phyloP scores from a whole-genome alignment of 2,329 filamentous ascomycete genomes.

The Talaromyces rugulosus region DNA sequence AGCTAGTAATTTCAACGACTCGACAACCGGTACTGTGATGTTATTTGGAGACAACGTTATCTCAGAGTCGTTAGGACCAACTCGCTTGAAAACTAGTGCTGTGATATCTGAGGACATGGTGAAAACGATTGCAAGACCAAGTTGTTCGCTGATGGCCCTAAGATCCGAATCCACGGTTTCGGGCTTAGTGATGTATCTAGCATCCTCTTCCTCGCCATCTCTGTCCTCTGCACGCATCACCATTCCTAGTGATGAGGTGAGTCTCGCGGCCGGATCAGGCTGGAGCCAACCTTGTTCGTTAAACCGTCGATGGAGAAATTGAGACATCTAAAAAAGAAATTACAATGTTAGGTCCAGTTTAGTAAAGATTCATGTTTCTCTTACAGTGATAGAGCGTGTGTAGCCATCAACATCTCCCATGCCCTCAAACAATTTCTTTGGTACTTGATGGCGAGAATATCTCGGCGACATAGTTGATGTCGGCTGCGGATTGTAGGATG shows the following conservation, averaged over 20 bases:
- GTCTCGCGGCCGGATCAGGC: constrained; percentile 8
- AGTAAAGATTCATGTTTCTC: neutral
- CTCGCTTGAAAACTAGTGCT: constrained; percentile 10
- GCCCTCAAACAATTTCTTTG: constrained; percentile 5
- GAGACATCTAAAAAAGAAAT: constrained; percentile 4
- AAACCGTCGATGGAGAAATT: constrained; percentile 11
- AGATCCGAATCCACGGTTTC: constrained; percentile 6
- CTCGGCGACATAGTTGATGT: neutral
- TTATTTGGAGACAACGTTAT: constrained; percentile 10
- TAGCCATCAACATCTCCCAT: constrained; percentile 11
- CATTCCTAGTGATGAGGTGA: constrained; percentile 6
- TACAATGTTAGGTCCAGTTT: neutral
- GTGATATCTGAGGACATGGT: constrained; percentile 13
- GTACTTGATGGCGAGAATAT: constrained; percentile 3
- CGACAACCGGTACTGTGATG: constrained; percentile 10
- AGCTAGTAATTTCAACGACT: constrained; percentile 8
- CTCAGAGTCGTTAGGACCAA: constrained; percentile 9
- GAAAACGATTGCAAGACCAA: constrained; percentile 5
- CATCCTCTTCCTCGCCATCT: neutral
- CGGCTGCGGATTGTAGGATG: neutral
- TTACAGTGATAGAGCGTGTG: constrained; percentile 11
- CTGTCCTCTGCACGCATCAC: constrained; percentile 1
- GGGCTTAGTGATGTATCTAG: constrained; percentile 7
- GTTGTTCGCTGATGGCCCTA: constrained; percentile 3
- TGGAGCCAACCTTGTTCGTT: constrained; percentile 11